Percentiles rank a stretch among this genome's conserved stretches.
Conservation (phyloP, 2,329 filamentous ascomycete species). For the Coniochaeta pulveracea region DNA sequence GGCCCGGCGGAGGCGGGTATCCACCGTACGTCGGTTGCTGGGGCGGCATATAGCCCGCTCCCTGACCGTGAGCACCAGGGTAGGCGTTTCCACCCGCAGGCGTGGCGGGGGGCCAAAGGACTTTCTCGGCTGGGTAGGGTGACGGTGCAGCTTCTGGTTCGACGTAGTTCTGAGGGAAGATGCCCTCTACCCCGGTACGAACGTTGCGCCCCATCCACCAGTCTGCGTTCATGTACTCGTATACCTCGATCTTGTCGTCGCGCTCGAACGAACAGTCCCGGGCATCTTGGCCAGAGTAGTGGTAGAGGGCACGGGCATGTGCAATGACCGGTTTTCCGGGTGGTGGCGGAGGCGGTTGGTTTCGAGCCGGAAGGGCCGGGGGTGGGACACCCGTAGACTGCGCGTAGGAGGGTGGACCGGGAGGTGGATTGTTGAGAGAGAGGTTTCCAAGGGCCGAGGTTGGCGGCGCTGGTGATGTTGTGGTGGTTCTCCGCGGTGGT, state of each 20-base stretch:
- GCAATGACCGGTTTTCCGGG: slow-evolving; percentile 49
- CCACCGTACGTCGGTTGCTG: slow-evolving; percentile 26
- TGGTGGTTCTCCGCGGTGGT: slow-evolving; percentile 13
- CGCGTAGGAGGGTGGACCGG: slow-evolving; percentile 31
- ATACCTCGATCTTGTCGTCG: slow-evolving; percentile 69
- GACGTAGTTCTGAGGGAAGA: slow-evolving; percentile 90
- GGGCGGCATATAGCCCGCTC: slow-evolving; percentile 10
- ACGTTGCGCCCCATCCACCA: slow-evolving; percentile 92
- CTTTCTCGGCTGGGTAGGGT: slow-evolving; percentile 20
- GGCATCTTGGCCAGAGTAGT: slow-evolving; percentile 66
- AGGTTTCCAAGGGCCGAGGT: slow-evolving; percentile 31
- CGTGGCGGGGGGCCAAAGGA: slow-evolving; percentile 11
- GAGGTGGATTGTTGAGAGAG: slow-evolving; percentile 16
- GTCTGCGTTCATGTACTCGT: slow-evolving; percentile 91
- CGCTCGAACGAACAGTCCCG: slow-evolving; percentile 74
- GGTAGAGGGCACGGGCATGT: slow-evolving; percentile 71
- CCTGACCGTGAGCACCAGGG: background rate
- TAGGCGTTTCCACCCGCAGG: slow-evolving; percentile 11
- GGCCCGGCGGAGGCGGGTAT: slow-evolving; percentile 27
- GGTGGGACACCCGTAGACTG: slow-evolving; percentile 28
- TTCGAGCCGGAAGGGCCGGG: slow-evolving; percentile 13
- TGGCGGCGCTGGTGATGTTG: slow-evolving; percentile 14
- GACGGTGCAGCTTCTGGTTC: slow-evolving; percentile 42
- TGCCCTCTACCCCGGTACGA: slow-evolving; percentile 74
- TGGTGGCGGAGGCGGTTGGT: slow-evolving; percentile 23